Percentiles rank a stretch among this genome's conserved stretches.
Evolutionary conservation across 371 early-diverging fungal genomes (phyloP).

Genomic region (Blastocladiella emersonii): DNA sequence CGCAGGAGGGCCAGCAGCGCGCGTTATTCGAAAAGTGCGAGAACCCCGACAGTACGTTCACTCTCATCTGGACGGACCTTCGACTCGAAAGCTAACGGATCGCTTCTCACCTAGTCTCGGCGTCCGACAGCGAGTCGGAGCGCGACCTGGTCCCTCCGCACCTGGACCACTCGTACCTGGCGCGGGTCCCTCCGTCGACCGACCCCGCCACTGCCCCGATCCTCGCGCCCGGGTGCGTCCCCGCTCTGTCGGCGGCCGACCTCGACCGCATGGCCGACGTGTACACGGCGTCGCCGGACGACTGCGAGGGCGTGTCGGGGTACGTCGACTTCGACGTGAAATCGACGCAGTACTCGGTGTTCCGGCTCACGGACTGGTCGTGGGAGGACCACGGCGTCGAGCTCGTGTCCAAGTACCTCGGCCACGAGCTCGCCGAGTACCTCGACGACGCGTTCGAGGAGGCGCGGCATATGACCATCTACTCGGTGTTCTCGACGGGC

Average conservation of each 20-base stretch:
- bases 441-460: constrained; percentile 44
- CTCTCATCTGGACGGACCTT: background rate
- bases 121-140: background rate
- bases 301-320: background rate
- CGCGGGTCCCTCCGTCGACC: background rate
- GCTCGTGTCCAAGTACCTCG: constrained; percentile 39
- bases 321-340: constrained; percentile 25
- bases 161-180: background rate
- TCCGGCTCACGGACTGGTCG: constrained; percentile 43
- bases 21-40: background rate
- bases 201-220: background rate
- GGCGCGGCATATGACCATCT: constrained; percentile 44
- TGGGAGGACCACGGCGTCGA: constrained; percentile 54
- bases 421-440: constrained; percentile 38
- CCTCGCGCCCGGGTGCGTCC: background rate
- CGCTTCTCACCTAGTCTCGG: too few relatives aligned
- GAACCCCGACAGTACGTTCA: background rate
- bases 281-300: background rate
- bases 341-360: constrained; percentile 27
- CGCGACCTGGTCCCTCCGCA: background rate
- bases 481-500: constrained; percentile 16
- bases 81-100: too few relatives aligned
- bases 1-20: background rate
- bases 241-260: background rate
- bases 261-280: background rate